A percentile compares a stretch with the other conserved stretches of the same genome.
Conservation (phyloP, 208 protist species). For the Leishmania turanica region DNA sequence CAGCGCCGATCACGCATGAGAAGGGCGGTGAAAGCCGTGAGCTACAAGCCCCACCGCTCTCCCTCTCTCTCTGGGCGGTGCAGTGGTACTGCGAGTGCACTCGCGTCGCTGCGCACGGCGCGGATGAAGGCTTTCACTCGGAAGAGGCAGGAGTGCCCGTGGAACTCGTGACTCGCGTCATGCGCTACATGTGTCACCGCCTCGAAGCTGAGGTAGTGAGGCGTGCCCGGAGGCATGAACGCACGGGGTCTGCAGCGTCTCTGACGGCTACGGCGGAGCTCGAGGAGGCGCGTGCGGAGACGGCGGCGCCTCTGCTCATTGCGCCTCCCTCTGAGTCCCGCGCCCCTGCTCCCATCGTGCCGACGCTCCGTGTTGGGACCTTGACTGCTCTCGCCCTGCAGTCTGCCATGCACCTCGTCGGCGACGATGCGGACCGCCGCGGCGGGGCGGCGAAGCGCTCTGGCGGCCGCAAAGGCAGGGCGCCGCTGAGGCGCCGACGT, state of each 20-base stretch:
- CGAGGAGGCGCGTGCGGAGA: neutral
- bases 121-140: conserved; percentile 32
- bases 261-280: neutral
- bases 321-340: neutral
- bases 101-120: conserved; percentile 27
- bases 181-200: conserved; percentile 22
- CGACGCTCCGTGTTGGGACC: conserved; percentile 21
- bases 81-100: conserved; percentile 35
- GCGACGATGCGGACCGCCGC: neutral
- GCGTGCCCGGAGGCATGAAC: neutral
- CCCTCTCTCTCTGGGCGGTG: neutral
- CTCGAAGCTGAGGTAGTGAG: conserved; percentile 17
- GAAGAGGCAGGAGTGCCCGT: conserved; percentile 26
- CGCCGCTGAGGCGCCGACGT: neutral
- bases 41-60: neutral
- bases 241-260: neutral
- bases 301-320: neutral
- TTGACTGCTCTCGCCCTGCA: conserved; percentile 12
- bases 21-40: neutral
- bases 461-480: neutral
- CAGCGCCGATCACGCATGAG: neutral
- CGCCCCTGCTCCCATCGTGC: neutral
- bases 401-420: neutral
- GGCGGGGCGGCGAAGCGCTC: conserved; percentile 1
- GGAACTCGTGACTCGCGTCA: conserved; percentile 10